These are phyloP conservation scores for Thymus quinquecostatus DNA, from an alignment of 257 asterid species.

Conservation along the genomic window DNA sequence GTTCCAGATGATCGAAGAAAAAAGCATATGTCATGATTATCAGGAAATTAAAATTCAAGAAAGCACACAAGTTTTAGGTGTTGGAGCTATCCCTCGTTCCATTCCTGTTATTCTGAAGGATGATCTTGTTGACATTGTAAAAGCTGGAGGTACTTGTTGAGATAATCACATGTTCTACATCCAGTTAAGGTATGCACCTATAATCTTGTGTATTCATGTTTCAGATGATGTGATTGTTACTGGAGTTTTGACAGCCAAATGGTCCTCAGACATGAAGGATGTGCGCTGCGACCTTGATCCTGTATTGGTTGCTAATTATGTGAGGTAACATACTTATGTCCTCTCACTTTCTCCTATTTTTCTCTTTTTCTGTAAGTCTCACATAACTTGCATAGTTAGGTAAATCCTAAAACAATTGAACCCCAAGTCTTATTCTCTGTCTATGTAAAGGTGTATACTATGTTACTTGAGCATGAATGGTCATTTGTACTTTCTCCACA, in stretches of 20 bases:
- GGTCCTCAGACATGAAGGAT: conserved; percentile 80
- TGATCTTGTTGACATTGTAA: conserved; percentile 93
- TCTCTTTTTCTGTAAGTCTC: conserved; percentile 7
- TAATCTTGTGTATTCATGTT: conserved; percentile 25
- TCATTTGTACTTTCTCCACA: neutral
- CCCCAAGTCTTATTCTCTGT: conserved; percentile 1
- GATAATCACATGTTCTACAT: conserved; percentile 7
- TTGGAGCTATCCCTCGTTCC: conserved; percentile 99
- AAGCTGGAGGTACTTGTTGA: conserved; percentile 87
- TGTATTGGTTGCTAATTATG: conserved; percentile 80
- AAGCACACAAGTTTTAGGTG: conserved; percentile 91
- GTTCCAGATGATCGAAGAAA: conserved; percentile 79
- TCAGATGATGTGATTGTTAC: conserved; percentile 93
- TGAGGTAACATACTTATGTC: conserved; percentile 56
- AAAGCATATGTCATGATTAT: conserved; percentile 85
- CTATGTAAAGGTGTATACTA: conserved; percentile 10
- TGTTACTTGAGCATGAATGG: neutral
- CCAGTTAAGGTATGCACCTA: conserved; percentile 5
- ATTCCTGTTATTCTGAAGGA: conserved; percentile 89
- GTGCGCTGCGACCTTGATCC: conserved; percentile 99
- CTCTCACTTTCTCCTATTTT: conserved; percentile 7
- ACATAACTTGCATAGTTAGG: conserved; percentile 5
- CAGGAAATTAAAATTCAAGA: conserved; percentile 98
- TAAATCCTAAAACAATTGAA: conserved; percentile 5
- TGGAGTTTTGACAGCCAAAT: conserved; percentile 89